Conservation (phyloP, 169 alveolate genomes). For the Amoebophrya sp. region DNA sequence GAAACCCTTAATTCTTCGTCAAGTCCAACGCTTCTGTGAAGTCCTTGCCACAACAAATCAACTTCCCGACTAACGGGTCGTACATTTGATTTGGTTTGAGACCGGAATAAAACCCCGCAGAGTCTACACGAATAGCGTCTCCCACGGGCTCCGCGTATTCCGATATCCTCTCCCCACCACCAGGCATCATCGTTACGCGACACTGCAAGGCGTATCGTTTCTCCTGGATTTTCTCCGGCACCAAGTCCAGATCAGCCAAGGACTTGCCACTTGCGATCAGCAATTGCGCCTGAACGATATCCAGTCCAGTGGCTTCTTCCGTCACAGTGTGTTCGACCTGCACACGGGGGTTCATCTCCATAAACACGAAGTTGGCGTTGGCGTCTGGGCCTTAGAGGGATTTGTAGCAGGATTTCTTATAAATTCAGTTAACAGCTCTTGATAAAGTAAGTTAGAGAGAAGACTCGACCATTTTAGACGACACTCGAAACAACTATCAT, state of each 20-base stretch:
- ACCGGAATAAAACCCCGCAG: neutral
- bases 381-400: no score
- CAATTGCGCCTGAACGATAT: conserved; percentile 71
- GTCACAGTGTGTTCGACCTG: conserved; percentile 79
- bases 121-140: neutral
- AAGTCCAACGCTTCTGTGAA: neutral
- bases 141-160: conserved; percentile 14
- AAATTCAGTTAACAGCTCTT: no score
- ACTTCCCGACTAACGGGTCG: neutral
- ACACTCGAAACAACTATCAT: no score
- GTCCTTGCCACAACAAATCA: neutral
- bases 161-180: neutral
- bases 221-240: neutral
- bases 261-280: conserved; percentile 54
- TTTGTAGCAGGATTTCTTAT: no score
- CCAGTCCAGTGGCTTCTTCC: conserved; percentile 69
- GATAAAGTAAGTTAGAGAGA: no score
- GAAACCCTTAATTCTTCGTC: neutral
- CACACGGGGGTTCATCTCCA: conserved; percentile 76
- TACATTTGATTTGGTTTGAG: neutral
- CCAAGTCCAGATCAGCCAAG: conserved; percentile 28
- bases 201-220: neutral
- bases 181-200: conserved; percentile 7
- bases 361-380: conserved; percentile 51
- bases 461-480: no score